These are phyloP conservation scores for Tuber melanosporum DNA, from an alignment of 495 filamentous ascomycete species.

Conservation along the genomic window DNA sequence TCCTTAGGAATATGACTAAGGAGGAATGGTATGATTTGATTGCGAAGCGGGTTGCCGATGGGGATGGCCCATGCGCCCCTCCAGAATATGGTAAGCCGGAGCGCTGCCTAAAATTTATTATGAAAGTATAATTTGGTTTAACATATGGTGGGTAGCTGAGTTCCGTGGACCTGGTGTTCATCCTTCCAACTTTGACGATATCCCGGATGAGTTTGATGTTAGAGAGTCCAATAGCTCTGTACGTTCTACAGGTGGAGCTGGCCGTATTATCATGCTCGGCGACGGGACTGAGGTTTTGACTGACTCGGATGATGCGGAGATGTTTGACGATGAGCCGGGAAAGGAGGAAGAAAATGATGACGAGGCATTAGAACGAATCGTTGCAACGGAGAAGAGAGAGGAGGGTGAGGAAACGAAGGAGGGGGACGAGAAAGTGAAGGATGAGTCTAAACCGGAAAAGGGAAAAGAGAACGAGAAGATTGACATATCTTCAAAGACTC, in stretches of 20 bases:
- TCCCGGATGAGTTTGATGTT: conserved; percentile 83
- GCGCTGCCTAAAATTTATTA: conserved; percentile 21
- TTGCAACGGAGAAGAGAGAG: conserved; percentile 12
- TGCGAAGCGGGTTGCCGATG: conserved; percentile 85
- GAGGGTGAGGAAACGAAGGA: conserved; percentile 1
- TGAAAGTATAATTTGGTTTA: conserved; percentile 48
- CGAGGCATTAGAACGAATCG: conserved; percentile 26
- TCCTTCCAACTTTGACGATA: conserved; percentile 79
- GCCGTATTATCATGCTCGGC: conserved; percentile 86
- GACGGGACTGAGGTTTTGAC: conserved; percentile 86
- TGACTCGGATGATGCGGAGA: conserved; percentile 78
- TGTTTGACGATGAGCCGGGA: conserved; percentile 87
- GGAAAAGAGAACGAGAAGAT: conserved; percentile 36
- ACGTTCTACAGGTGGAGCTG: conserved; percentile 42
- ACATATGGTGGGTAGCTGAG: conserved; percentile 66
- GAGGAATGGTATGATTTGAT: conserved; percentile 97
- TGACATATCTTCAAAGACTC: conserved; percentile 24
- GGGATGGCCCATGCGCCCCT: conserved; percentile 96
- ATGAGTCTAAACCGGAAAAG: conserved; percentile 29
- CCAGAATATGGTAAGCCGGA: conserved; percentile 91
- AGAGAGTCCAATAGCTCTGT: conserved; percentile 38
- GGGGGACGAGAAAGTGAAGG: conserved; percentile 29
- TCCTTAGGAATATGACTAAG: conserved; percentile 84
- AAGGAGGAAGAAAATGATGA: conserved; percentile 34
- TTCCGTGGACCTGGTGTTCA: conserved; percentile 88